Conservation (phyloP, 305 asterid species). For the Ajuga reptans region DNA sequence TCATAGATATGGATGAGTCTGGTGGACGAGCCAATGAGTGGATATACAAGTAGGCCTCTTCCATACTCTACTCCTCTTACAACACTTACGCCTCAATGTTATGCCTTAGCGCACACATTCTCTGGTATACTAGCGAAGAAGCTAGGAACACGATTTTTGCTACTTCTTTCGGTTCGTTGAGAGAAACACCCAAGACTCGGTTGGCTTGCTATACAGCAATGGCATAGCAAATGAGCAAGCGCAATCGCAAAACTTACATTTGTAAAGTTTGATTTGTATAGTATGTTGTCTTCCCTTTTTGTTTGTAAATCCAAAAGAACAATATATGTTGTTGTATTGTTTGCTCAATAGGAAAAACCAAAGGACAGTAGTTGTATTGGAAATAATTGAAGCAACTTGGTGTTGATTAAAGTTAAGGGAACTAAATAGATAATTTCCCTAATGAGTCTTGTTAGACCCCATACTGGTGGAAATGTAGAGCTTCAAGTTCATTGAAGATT, state of each 20-base stretch:
- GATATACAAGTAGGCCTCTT: conserved; percentile 65
- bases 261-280: conserved; percentile 12
- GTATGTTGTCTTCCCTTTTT: background rate
- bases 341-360: too few relatives aligned
- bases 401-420: too few relatives aligned
- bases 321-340: background rate
- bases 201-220: background rate
- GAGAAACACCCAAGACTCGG: background rate
- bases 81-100: conserved; percentile 3
- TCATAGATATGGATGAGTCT: conserved; percentile 89
- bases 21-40: conserved; percentile 97
- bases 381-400: background rate
- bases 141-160: background rate
- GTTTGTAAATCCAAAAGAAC: conserved; percentile 15
- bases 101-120: background rate
- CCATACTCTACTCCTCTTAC: background rate
- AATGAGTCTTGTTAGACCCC: too few relatives aligned
- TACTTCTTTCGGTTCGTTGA: background rate
- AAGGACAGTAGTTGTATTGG: too few relatives aligned
- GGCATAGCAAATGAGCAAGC: conserved; percentile 7
- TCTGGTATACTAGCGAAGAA: background rate
- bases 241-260: background rate
- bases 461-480: too few relatives aligned
- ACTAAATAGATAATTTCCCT: too few relatives aligned
- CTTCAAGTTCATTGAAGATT: too few relatives aligned